Conservation (phyloP, 1,284 basidiomycete species). For the Marasmius fiardii region DNA sequence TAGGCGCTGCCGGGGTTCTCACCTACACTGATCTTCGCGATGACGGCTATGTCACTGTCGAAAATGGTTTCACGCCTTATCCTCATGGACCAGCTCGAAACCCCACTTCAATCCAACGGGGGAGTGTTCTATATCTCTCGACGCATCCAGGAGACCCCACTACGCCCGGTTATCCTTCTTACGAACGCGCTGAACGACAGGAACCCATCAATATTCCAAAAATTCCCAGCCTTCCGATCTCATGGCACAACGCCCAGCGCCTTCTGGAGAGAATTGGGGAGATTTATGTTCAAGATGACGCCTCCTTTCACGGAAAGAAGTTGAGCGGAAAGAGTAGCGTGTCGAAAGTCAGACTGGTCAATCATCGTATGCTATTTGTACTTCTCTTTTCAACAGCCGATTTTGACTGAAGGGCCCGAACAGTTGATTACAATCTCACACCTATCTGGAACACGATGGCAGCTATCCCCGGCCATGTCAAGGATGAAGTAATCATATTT, state of each 20-base stretch:
- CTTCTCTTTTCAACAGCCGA: not conserved
- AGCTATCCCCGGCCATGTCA: conserved; percentile 72
- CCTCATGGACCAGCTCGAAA: conserved; percentile 88
- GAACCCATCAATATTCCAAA: conserved; percentile 70
- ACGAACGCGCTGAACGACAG: conserved; percentile 75
- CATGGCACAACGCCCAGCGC: conserved; percentile 65
- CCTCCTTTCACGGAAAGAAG: conserved; percentile 31
- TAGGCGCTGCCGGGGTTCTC: conserved; percentile 70
- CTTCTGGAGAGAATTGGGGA: conserved; percentile 57
- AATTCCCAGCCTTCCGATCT: conserved; percentile 81
- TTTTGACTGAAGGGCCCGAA: not conserved
- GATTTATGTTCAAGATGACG: conserved; percentile 23
- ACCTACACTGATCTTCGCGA: conserved; percentile 92
- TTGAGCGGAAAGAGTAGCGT: conserved; percentile 49
- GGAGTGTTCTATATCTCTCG: conserved; percentile 82
- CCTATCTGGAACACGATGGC: conserved; percentile 88
- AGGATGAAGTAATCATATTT: conserved; percentile 15
- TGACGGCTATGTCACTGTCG: conserved; percentile 79
- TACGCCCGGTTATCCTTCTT: conserved; percentile 87
- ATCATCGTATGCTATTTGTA: conserved; percentile 45
- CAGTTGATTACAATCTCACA: conserved; percentile 76
- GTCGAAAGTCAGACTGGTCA: conserved; percentile 53
- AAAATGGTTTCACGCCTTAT: conserved; percentile 76
- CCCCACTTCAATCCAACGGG: conserved; percentile 82
- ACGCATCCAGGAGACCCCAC: conserved; percentile 83